Evolutionary conservation across 1,139 yeast species (phyloP).

Genomic region (Meyerozyma guilliermondii): DNA sequence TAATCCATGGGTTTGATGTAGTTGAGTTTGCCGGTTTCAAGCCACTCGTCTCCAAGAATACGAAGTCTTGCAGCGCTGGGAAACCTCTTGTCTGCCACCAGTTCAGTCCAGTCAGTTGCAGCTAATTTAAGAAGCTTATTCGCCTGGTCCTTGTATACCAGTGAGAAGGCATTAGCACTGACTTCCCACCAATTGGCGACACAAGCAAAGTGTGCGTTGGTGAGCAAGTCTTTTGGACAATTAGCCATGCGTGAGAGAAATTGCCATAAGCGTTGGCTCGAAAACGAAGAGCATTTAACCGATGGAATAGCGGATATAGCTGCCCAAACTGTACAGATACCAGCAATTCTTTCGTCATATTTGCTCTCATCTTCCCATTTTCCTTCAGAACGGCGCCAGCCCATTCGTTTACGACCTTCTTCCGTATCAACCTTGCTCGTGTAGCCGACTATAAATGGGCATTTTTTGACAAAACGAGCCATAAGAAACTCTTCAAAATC

Average conservation of each 20-base stretch:
- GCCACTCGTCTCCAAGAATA: constrained; percentile 78
- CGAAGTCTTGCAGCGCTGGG: constrained; percentile 78
- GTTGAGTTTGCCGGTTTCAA: constrained; percentile 36
- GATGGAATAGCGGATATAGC: constrained; percentile 18
- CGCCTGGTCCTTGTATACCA: constrained; percentile 66
- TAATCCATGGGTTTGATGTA: constrained; percentile 50
- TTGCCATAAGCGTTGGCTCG: constrained; percentile 60
- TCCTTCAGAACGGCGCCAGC: constrained; percentile 60
- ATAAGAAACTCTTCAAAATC: constrained; percentile 62
- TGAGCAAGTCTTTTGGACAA: constrained; percentile 40
- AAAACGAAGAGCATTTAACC: constrained; percentile 11
- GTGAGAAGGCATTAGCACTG: constrained; percentile 51
- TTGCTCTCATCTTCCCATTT: constrained; percentile 76
- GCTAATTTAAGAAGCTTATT: constrained; percentile 46
- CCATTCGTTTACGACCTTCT: constrained; percentile 80
- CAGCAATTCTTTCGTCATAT: constrained; percentile 82
- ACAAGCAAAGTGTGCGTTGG: constrained; percentile 68
- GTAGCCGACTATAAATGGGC: constrained; percentile 85
- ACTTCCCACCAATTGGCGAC: constrained; percentile 94
- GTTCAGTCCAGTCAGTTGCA: constrained; percentile 46
- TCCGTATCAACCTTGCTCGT: constrained; percentile 72
- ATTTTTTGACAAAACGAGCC: constrained; percentile 85
- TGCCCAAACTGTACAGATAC: constrained; percentile 71
- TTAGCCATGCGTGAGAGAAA: constrained; percentile 70
- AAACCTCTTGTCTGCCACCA: constrained; percentile 44